phyloP scores from a whole-genome alignment of 139 green algal species.

The Chlamydomonas sphaeroides region DNA sequence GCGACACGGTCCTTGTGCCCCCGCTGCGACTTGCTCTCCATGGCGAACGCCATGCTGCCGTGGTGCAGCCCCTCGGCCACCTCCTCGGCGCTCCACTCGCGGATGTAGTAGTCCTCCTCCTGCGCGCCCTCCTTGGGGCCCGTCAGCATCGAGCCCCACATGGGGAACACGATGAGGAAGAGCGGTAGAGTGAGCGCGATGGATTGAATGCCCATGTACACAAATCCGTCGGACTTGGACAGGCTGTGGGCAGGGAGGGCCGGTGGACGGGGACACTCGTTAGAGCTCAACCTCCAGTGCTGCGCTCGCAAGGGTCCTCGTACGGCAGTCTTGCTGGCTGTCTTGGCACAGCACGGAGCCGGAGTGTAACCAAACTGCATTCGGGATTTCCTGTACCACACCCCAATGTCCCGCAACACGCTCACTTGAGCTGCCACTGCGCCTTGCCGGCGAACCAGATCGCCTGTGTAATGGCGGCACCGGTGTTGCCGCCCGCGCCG shows the following conservation, averaged over 20 bases:
- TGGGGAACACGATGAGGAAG: conserved; percentile 89
- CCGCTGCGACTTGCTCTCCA: conserved; percentile 51
- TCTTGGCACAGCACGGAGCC: no score
- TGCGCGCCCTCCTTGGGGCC: conserved; percentile 63
- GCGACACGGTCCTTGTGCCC: no score
- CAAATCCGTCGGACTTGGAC: conserved; percentile 59
- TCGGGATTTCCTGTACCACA: no score
- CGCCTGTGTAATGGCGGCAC: conserved; percentile 85
- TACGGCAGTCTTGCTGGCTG: no score
- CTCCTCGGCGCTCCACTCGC: conserved; percentile 68
- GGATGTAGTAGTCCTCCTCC: conserved; percentile 86
- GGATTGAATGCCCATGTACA: conserved; percentile 91
- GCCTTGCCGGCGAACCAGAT: conserved; percentile 84
- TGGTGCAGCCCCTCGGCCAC: conserved; percentile 62
- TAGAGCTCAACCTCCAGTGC: no score
- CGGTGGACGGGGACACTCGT: no score
- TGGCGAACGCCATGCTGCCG: conserved; percentile 66
- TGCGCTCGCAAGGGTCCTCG: no score
- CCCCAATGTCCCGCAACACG: no score
- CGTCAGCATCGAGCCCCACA: conserved; percentile 93
- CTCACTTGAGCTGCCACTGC: conserved; percentile 27
- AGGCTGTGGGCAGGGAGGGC: background rate
- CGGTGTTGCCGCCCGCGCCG: conserved; percentile 91
- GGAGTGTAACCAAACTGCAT: no score
- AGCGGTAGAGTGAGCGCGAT: conserved; percentile 76